These are phyloP conservation scores for Chamaecyparis obtusa DNA, from an alignment of 75 land plant genomes.

Conservation along the genomic window DNA sequence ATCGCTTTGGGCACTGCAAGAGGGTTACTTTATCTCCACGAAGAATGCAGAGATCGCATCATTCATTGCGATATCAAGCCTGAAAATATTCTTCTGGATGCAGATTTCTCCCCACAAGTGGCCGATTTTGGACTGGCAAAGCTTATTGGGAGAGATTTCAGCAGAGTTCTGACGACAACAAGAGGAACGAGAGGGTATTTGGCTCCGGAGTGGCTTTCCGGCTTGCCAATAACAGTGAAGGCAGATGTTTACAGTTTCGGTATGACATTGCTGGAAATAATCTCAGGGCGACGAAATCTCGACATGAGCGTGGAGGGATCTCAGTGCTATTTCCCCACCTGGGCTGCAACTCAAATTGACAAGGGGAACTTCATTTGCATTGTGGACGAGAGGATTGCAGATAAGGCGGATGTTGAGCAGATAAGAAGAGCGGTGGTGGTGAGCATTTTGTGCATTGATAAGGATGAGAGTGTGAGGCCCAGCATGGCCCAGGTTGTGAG, in stretches of 20 bases:
- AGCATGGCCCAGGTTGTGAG: slow-evolving; percentile 19
- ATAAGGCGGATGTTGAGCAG: neutral
- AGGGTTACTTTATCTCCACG: slow-evolving; percentile 64
- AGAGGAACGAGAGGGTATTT: slow-evolving; percentile 71
- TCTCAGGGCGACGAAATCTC: slow-evolving; percentile 6
- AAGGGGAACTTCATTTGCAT: neutral
- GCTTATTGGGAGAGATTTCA: slow-evolving; percentile 50
- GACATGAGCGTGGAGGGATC: neutral
- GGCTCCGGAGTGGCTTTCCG: slow-evolving; percentile 78
- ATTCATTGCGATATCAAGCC: slow-evolving; percentile 79
- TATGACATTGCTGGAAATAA: slow-evolving; percentile 55
- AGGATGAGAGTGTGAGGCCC: slow-evolving; percentile 18
- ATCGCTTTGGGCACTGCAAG: slow-evolving; percentile 68
- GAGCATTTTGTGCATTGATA: slow-evolving; percentile 26
- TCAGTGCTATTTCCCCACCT: neutral
- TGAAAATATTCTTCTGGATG: slow-evolving; percentile 72
- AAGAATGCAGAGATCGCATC: slow-evolving; percentile 54
- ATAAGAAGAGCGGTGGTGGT: neutral
- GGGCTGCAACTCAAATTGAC: slow-evolving; percentile 9
- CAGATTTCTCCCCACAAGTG: slow-evolving; percentile 42
- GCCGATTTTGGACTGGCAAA: slow-evolving; percentile 76
- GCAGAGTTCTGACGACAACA: slow-evolving; percentile 45
- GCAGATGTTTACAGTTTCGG: slow-evolving; percentile 76
- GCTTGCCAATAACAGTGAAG: slow-evolving; percentile 50
- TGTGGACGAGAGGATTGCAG: neutral